Evolutionary conservation across 2,329 filamentous ascomycete species (phyloP), one percentile per base, ranked within the genome.

Genomic region (Paraphoma chrysanthemicola): DNA sequence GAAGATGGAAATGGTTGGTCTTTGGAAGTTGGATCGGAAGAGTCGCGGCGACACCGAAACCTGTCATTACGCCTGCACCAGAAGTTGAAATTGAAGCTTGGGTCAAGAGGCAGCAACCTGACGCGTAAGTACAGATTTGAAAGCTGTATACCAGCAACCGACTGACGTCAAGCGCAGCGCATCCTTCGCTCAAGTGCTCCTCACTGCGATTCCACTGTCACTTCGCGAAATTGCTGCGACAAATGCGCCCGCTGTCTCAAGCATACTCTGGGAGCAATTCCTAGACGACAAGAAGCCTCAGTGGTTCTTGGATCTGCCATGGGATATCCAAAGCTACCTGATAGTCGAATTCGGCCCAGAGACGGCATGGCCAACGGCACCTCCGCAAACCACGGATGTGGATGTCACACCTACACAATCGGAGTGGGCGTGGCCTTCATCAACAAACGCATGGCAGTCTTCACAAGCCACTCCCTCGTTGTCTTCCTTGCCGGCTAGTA

Each of bases 211-310:
- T 6, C 74, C 74, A 17, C 63, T 65, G 18, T 76, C 71, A 31
- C 60, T 77, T 11, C 72, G 73, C 42, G 59, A 71, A 48, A 64
- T 76, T 7, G 74, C 72, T 36, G 73, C 71, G 12, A 77, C 74
- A 2, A 73, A 77, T 38, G 50, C 75, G 29, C 72, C 73, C 2
- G 73, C 71, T 4, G 69, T 72, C 2, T 77, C 74, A 6, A 70
- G 70, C 51, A 71, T 76, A 7, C 49, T 77, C 6, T 73, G 69
- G 68, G 57, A 62, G 2, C 68, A 76, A 7, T 76, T 77, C 31
- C 54, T 76, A 1, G 71, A 75, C 30, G 60, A 70, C 18, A 71
- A 71, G 5, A 72, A 63, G 33, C 74, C 73, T 5, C 54, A 64
- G 12, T 77, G 74, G 73, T 77, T 77, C 29, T 44, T 48, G 6